These are phyloP conservation scores for Blastobotrys buckinghamii DNA, from an alignment of 1,139 yeast species.

Conservation along the genomic window DNA sequence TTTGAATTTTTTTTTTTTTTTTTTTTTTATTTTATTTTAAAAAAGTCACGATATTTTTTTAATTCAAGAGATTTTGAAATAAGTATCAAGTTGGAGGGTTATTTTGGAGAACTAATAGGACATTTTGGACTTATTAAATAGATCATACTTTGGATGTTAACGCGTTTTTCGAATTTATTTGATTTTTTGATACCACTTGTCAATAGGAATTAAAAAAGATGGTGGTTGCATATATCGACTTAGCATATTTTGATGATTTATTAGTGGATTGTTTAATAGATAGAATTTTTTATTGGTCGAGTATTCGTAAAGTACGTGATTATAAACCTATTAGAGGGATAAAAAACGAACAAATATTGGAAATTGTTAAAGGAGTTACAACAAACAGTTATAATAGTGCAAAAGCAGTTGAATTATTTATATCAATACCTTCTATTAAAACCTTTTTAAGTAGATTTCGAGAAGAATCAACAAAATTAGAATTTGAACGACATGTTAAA, in stretches of 20 bases:
- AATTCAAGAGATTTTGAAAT: too few species aligned
- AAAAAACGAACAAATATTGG: constrained; percentile 20
- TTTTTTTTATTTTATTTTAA: too few species aligned
- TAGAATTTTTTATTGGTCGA: constrained; percentile 34
- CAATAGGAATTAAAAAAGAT: background rate
- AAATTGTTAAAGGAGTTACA: constrained; percentile 23
- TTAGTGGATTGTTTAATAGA: constrained; percentile 36
- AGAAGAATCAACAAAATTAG: constrained; percentile 24
- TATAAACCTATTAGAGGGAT: constrained; percentile 27
- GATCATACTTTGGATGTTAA: background rate
- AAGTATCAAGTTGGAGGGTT: too few species aligned
- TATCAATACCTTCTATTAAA: constrained; percentile 28
- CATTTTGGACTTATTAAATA: too few species aligned
- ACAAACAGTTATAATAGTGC: constrained; percentile 4
- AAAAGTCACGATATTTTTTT: too few species aligned
- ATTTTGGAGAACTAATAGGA: too few species aligned
- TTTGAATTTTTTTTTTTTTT: too few species aligned
- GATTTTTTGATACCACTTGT: too few species aligned
- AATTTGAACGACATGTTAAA: constrained; percentile 36
- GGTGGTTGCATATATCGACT: constrained; percentile 32
- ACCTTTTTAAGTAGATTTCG: constrained; percentile 30
- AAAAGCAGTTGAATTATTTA: constrained; percentile 25
- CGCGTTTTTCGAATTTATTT: too few species aligned
- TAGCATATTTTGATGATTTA: constrained; percentile 48
- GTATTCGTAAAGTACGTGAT: constrained; percentile 33